phyloP scores from a whole-genome alignment of 495 filamentous ascomycete genomes.

The Cetradonia linearis region DNA sequence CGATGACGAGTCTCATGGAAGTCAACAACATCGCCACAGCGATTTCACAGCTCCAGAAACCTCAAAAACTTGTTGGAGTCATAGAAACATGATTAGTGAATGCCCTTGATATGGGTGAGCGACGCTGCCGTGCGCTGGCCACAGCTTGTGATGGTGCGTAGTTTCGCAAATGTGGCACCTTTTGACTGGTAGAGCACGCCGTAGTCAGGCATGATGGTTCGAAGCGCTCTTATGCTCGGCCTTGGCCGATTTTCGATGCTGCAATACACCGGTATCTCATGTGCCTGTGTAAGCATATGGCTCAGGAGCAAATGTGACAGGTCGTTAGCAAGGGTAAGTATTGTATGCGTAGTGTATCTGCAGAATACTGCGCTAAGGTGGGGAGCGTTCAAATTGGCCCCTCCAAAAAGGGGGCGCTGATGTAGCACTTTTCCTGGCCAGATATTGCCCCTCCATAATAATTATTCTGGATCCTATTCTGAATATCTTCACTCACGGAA shows the following conservation, averaged over 20 bases:
- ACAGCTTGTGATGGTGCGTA: not conserved
- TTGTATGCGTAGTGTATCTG: slow-evolving; percentile 6
- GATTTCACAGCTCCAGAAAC: not conserved
- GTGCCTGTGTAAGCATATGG: not conserved
- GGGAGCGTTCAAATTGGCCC: slow-evolving; percentile 16
- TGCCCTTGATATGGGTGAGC: not conserved
- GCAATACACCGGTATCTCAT: not conserved
- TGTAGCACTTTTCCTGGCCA: slow-evolving; percentile 8
- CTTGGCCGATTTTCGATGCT: not conserved
- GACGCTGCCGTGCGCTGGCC: slow-evolving; percentile 7
- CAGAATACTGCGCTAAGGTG: not conserved
- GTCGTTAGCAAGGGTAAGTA: not conserved
- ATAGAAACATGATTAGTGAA: slow-evolving; percentile 3
- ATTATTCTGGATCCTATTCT: slow-evolving; percentile 1
- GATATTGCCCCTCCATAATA: slow-evolving; percentile 18
- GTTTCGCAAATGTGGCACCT: slow-evolving; percentile 9
- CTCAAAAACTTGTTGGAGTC: not conserved
- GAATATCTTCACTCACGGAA: slow-evolving; percentile 4
- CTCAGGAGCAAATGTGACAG: not conserved
- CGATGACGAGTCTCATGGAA: slow-evolving; percentile 6
- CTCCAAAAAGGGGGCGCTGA: slow-evolving; percentile 16
- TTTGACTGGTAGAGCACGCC: slow-evolving; percentile 6
- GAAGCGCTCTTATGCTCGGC: not conserved
- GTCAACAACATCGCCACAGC: not conserved
- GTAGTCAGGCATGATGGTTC: not conserved